A percentile compares a stretch with the other conserved stretches of the same genome.
These are phyloP conservation scores for Musa troglodytarum DNA, from an alignment of 176 grass and related monocot species.

Conservation along the genomic window DNA sequence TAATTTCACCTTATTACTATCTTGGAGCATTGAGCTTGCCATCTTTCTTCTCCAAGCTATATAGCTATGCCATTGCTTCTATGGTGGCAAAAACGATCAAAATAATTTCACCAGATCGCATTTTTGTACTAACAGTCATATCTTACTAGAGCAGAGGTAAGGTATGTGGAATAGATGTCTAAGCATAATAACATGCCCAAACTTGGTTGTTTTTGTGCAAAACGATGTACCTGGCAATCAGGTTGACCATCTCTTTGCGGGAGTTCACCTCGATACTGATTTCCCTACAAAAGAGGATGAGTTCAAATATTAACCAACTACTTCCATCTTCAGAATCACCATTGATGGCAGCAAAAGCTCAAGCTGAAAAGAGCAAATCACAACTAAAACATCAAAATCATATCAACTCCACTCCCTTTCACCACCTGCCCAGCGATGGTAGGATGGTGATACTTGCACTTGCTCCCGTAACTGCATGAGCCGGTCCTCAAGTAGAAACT, in stretches of 20 bases:
- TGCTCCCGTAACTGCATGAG: slow-evolving; percentile 34
- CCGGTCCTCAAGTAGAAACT: slow-evolving; percentile 43
- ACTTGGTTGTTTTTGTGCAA: neutral
- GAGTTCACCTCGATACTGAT: slow-evolving; percentile 28
- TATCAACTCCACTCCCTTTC: neutral
- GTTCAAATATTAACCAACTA: neutral
- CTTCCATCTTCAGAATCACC: neutral
- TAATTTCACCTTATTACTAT: too few species aligned
- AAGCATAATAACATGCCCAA: neutral
- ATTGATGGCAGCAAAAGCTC: neutral
- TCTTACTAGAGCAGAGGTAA: neutral
- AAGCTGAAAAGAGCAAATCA: neutral
- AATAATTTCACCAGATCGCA: too few species aligned
- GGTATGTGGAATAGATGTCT: neutral
- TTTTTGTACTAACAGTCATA: neutral
- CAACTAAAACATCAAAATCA: too few species aligned
- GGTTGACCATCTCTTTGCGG: slow-evolving; percentile 48
- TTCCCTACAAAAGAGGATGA: slow-evolving; percentile 6
- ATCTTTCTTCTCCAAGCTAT: too few species aligned
- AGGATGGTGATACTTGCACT: slow-evolving; percentile 45
- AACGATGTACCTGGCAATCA: slow-evolving; percentile 39
- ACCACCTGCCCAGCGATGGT: slow-evolving; percentile 20
- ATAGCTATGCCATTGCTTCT: too few species aligned
- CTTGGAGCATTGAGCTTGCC: too few species aligned
- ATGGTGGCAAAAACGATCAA: too few species aligned